phyloP scores from a whole-genome alignment of 2,329 filamentous ascomycete species.

The Diaporthe sp. region DNA sequence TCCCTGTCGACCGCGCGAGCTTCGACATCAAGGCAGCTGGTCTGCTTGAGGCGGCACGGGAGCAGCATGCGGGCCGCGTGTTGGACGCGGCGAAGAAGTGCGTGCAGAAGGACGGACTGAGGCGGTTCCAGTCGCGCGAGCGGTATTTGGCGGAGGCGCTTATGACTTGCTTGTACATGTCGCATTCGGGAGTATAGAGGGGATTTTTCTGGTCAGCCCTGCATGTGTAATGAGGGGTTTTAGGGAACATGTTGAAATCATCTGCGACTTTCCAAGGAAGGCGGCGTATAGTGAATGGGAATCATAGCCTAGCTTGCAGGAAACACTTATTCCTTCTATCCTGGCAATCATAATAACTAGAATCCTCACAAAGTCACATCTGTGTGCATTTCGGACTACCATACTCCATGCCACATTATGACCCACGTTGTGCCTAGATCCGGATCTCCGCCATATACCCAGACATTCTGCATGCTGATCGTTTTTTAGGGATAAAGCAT shows the following conservation, averaged over 20 bases:
- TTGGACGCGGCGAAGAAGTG: not conserved
- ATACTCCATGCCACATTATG: too few species aligned
- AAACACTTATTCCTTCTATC: too few species aligned
- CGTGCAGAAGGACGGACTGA: constrained; percentile 11
- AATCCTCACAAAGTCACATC: too few species aligned
- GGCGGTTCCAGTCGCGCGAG: not conserved
- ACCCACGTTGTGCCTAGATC: too few species aligned
- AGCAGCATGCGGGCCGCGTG: not conserved
- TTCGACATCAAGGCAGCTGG: constrained; percentile 1
- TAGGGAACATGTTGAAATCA: not conserved
- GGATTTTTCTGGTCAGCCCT: not conserved
- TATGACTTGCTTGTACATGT: constrained; percentile 18
- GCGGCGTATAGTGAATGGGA: not conserved
- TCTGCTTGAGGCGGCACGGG: constrained; percentile 10
- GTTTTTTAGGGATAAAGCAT: too few species aligned
- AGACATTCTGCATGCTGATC: too few species aligned
- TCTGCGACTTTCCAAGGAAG: not conserved
- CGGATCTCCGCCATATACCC: too few species aligned
- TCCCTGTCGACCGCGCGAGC: not conserved
- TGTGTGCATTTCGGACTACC: too few species aligned
- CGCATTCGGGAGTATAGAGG: not conserved
- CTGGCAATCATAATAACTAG: too few species aligned
- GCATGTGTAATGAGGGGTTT: not conserved
- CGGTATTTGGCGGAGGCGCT: constrained; percentile 6
- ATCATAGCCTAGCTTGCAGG: too few species aligned